Percentiles rank a stretch among this genome's conserved stretches.
phyloP scores from a whole-genome alignment of 257 asterid species.

The Nicotiana benthamiana region DNA sequence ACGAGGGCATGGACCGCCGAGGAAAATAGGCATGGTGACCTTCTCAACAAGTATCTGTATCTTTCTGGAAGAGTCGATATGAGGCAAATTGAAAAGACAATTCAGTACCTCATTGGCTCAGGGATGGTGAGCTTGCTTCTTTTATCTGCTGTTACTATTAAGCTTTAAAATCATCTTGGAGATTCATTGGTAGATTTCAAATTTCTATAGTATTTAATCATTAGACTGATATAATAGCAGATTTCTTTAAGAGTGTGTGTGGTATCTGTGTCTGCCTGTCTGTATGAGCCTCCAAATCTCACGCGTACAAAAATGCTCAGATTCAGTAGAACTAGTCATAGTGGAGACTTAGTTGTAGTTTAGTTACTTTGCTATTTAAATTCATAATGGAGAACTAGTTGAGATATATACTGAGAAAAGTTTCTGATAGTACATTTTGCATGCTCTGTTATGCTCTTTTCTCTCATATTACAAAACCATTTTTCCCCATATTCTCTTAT shows the following conservation, averaged over 20 bases:
- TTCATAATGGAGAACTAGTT: neutral
- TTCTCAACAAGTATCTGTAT: constrained; percentile 54
- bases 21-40: constrained; percentile 75
- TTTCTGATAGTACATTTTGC: neutral
- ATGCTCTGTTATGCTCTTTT: neutral
- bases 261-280: neutral
- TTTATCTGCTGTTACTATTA: neutral
- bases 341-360: neutral
- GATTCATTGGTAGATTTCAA: neutral
- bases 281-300: neutral
- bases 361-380: no score
- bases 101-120: constrained; percentile 52
- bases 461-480: neutral
- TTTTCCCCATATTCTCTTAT: neutral
- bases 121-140: constrained; percentile 30
- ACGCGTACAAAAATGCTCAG: neutral
- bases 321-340: neutral
- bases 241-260: neutral
- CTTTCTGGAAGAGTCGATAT: constrained; percentile 69
- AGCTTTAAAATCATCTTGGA: neutral
- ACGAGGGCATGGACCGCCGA: constrained; percentile 76
- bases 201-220: neutral
- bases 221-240: neutral
- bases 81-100: constrained; percentile 52
- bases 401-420: neutral